Percentiles rank a stretch among this genome's conserved stretches.
Evolutionary conservation across 2,329 filamentous ascomycete genomes (phyloP).

Genomic region (Xenosphaeropsis pyriputrescens): DNA sequence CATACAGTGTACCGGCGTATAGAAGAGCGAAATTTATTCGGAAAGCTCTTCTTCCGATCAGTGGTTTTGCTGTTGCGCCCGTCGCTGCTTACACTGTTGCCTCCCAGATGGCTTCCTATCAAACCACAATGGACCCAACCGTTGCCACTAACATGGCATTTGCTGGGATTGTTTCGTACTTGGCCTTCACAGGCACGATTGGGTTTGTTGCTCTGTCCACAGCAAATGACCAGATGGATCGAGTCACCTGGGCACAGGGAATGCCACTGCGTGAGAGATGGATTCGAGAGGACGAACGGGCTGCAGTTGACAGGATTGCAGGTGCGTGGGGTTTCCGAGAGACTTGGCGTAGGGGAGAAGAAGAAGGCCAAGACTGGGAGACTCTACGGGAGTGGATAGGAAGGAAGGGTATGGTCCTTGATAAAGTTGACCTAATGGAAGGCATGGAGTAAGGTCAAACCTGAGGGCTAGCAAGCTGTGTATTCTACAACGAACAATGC

Average conservation of each 20-base stretch:
- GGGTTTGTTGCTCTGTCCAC: slow-evolving; percentile 77
- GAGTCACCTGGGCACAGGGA: slow-evolving; percentile 80
- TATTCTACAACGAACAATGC: too few relatives aligned
- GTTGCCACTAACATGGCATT: slow-evolving; percentile 69
- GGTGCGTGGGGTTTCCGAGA: slow-evolving; percentile 88
- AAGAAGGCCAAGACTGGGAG: slow-evolving; percentile 85
- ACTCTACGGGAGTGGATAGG: slow-evolving; percentile 70
- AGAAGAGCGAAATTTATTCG: slow-evolving; percentile 51
- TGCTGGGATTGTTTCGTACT: slow-evolving; percentile 68
- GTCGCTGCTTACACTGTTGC: slow-evolving; percentile 58
- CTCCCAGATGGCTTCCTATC: slow-evolving; percentile 47
- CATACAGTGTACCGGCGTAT: slow-evolving; percentile 53
- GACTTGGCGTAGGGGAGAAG: slow-evolving; percentile 65
- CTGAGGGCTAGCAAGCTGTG: too few relatives aligned
- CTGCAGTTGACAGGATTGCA: slow-evolving; percentile 73
- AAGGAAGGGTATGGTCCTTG: slow-evolving; percentile 76
- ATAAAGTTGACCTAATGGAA: slow-evolving; percentile 80
- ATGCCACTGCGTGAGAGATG: slow-evolving; percentile 70
- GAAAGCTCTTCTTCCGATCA: slow-evolving; percentile 43
- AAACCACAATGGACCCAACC: slow-evolving; percentile 62
- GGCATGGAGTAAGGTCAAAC: slow-evolving; percentile 55
- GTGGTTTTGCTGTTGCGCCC: slow-evolving; percentile 41
- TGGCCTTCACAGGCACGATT: slow-evolving; percentile 65
- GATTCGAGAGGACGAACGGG: slow-evolving; percentile 80
- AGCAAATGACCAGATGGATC: slow-evolving; percentile 86